Conservation (phyloP, 352 stramenopile genomes). For the Pythium apleroticum region DNA sequence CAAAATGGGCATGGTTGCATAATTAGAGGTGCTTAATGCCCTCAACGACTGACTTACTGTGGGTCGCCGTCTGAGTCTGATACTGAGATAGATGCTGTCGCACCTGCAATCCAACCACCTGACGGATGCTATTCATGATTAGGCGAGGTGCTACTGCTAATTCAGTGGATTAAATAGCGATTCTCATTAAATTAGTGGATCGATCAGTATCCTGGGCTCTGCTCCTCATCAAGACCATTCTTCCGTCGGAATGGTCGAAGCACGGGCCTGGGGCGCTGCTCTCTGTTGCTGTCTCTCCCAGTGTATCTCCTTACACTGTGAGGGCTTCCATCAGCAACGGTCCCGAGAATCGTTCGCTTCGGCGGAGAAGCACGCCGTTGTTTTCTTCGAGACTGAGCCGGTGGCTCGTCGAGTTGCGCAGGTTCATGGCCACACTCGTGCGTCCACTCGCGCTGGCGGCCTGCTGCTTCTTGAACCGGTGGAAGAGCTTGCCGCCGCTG, state of each 20-base stretch:
- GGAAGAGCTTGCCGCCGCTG: conserved; percentile 25
- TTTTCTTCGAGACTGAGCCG: conserved; percentile 15
- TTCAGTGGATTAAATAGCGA: conserved; percentile 10
- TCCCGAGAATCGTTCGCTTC: neutral
- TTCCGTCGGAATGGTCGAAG: conserved; percentile 23
- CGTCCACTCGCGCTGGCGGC: neutral
- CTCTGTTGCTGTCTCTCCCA: neutral
- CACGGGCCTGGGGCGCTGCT: neutral
- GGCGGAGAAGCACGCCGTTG: conserved; percentile 13
- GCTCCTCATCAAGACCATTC: conserved; percentile 5
- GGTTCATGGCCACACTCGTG: neutral
- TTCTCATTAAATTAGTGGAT: conserved; percentile 14
- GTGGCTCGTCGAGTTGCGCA: neutral
- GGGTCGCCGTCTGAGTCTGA: too few relatives aligned
- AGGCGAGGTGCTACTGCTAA: too few relatives aligned
- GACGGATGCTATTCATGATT: too few relatives aligned
- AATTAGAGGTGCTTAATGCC: neutral
- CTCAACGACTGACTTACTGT: neutral
- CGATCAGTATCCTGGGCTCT: conserved; percentile 9
- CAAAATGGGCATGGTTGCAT: neutral
- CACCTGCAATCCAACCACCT: too few relatives aligned
- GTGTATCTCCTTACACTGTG: neutral
- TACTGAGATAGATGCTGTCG: too few relatives aligned
- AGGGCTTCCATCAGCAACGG: conserved; percentile 1
- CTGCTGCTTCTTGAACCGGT: conserved; percentile 25